Percentiles rank a stretch among this genome's conserved stretches.
Conservation (phyloP, 768 basidiomycete genomes). For the Mycena rosella region DNA sequence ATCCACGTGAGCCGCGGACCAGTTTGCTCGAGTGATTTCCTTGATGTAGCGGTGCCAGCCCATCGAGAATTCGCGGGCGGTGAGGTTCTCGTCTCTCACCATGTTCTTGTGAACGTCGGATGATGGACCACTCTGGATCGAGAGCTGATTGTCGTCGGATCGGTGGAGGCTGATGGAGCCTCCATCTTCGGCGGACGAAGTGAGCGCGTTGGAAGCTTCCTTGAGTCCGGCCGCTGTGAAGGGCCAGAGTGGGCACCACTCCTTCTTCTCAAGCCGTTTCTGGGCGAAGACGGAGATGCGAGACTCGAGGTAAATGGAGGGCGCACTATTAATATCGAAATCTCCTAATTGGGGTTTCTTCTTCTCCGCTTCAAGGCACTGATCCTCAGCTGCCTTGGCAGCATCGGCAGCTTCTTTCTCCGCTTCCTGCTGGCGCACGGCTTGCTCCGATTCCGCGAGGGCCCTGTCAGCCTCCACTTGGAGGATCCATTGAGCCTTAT, state of each 20-base stretch:
- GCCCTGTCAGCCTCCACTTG: conserved; percentile 1
- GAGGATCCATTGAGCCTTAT: background rate
- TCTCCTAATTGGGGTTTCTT: conserved; percentile 25
- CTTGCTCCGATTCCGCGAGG: background rate
- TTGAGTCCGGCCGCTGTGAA: conserved; percentile 6
- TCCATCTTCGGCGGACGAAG: background rate
- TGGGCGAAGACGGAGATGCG: conserved; percentile 11
- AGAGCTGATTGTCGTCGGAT: conserved; percentile 8
- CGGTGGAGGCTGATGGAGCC: background rate
- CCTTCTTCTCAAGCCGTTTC: background rate
- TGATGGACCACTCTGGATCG: background rate
- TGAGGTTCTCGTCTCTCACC: background rate
- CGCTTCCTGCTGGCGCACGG: background rate
- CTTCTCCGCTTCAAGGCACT: conserved; percentile 23
- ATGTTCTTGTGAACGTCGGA: conserved; percentile 5
- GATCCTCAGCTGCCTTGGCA: background rate
- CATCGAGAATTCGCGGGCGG: conserved; percentile 1
- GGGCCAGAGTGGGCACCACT: conserved; percentile 9
- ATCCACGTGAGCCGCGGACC: background rate
- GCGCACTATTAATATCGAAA: conserved; percentile 10
- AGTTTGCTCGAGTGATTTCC: background rate
- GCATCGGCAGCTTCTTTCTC: conserved; percentile 4
- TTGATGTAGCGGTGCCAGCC: conserved; percentile 5
- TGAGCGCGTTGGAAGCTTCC: background rate
- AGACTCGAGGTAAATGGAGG: background rate